A percentile compares a stretch with the other conserved stretches of the same genome.
These are phyloP conservation scores for Thraustochytrium striatum DNA, from an alignment of 352 stramenopile species.

Conservation along the genomic window DNA sequence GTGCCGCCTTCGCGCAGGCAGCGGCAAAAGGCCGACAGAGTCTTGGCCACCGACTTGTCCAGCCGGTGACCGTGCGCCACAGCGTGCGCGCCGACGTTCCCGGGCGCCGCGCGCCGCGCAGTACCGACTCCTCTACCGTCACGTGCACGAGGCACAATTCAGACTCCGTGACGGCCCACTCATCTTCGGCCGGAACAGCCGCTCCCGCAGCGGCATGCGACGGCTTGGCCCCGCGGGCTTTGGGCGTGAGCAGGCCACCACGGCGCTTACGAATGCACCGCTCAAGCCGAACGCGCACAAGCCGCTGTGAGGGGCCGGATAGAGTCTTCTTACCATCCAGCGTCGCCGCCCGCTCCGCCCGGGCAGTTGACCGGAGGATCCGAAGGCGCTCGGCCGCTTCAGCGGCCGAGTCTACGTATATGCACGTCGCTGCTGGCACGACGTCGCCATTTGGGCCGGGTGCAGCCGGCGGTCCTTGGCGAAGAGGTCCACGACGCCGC, in stretches of 20 bases:
- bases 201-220: neutral
- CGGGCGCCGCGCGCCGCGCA: neutral
- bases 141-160: constrained; percentile 2
- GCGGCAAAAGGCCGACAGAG: constrained; percentile 26
- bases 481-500: neutral
- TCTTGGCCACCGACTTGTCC: constrained; percentile 3
- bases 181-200: neutral
- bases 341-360: neutral
- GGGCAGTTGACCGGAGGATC: neutral
- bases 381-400: constrained; percentile 4
- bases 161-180: constrained; percentile 32
- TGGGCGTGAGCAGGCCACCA: constrained; percentile 20
- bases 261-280: constrained; percentile 8
- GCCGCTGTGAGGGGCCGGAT: neutral
- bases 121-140: neutral
- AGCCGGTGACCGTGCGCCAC: constrained; percentile 38
- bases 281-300: constrained; percentile 19
- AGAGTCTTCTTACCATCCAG: neutral
- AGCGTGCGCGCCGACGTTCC: constrained; percentile 13
- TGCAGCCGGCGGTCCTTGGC: neutral
- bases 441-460: neutral
- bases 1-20: constrained; percentile 15
- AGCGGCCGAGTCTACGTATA: constrained; percentile 14
- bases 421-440: neutral
- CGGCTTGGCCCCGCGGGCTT: neutral